Conservation (phyloP, 139 green algal species). For the Diplosphaera chodatii region DNA sequence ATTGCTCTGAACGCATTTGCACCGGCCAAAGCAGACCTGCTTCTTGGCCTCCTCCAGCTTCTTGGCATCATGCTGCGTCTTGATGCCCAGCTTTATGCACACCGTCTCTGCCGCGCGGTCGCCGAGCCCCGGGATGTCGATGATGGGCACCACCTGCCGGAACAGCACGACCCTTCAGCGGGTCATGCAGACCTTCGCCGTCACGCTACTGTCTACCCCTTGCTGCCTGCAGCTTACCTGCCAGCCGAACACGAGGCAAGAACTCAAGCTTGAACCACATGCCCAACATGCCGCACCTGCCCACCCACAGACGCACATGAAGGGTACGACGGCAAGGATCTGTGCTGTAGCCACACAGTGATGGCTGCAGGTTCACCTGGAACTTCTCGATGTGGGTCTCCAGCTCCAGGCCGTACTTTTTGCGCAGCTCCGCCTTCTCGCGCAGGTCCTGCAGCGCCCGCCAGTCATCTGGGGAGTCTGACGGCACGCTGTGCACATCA, state of each 20-base stretch:
- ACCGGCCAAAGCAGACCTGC: conserved; percentile 34
- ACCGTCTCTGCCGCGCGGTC: conserved; percentile 71
- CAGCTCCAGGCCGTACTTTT: conserved; percentile 81
- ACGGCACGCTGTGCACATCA: conserved; percentile 85
- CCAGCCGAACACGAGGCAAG: no score
- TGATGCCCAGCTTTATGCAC: conserved; percentile 90
- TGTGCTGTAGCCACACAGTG: no score
- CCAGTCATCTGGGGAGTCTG: conserved; percentile 95
- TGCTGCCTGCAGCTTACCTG: no score
- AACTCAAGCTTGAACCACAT: no score
- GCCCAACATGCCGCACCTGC: no score
- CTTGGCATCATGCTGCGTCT: conserved; percentile 85
- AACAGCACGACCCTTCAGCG: no score
- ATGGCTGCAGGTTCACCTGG: not conserved
- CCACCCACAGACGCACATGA: no score
- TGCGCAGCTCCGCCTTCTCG: conserved; percentile 86
- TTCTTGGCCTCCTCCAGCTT: conserved; percentile 96
- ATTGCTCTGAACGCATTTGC: no score
- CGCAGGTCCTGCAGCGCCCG: conserved; percentile 76
- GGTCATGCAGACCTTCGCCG: no score
- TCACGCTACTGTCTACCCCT: no score
- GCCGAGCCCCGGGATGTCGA: conserved; percentile 93
- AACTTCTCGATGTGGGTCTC: not conserved
- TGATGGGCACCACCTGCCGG: conserved; percentile 90
- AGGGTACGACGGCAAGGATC: no score